Evolutionary conservation across 2,329 filamentous ascomycete genomes (phyloP), one percentile per base, ranked within the genome.

Genomic region (Cercospora sp.): DNA sequence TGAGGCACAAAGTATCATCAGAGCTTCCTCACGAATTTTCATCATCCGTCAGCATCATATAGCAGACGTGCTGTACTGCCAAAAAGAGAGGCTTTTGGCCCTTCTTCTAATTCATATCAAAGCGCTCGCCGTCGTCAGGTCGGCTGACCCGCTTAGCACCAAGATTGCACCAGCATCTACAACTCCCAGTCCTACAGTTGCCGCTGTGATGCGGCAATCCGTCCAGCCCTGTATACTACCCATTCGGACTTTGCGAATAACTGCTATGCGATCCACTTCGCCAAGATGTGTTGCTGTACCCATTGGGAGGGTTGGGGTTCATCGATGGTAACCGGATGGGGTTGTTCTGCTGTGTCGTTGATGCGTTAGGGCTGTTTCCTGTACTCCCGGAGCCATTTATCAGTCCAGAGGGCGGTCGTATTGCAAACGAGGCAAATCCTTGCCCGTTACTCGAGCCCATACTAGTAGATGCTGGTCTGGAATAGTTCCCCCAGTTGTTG

Each of bases 191-290:
- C 37, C 24, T 59, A 24, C 51, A 43, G 28, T 45, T 6, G 18
- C 32, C 18, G n/a, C 45, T 34, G 9, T 21, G 24, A 59, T 65
- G 32, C 32, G 26, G 62, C n/a, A 49, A 24, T 24, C 62, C 51
- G 53, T 24, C 24, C 16, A 34, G 32, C 21, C 53, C 62, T 9
- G 40, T 18, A 26, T 66, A 53, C 43, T 61, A 66, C 49, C 67
- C 60, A 18, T 65, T 65, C 24, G 67, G 67, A 61, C 67, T 69
- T 55, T 66, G 59, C 67, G 67, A 66, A 51, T 69, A 69, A 59
- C 53, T 68, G 37, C 60, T 66, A 57, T 66, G 60, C 9, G 61
- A 57, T n/a, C 61, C 67, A 34, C 63, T 69, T 37, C 63, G 43
- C 67, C 67, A 69, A 40, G 66, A 60, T 21, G 53, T 57, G 24